A percentile compares a stretch with the other conserved stretches of the same genome.
Conservation (phyloP, 75 land plant species). For the Pinus tabuliformis region DNA sequence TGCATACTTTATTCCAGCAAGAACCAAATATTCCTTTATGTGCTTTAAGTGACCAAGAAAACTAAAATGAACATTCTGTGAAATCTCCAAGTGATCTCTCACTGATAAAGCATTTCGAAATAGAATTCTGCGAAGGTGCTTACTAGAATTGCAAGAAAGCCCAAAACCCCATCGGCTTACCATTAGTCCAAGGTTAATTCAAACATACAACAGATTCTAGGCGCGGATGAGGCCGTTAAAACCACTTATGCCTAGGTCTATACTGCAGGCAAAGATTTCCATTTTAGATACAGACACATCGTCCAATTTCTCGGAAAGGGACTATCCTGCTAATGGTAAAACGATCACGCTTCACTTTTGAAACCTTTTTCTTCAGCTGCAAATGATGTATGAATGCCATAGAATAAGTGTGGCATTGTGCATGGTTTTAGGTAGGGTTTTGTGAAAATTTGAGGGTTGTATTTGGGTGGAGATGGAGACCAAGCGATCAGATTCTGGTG, state of each 20-base stretch:
- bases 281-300: background rate
- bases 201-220: background rate
- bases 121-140: background rate
- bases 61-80: constrained; percentile 19
- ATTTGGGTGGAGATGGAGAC: too few species aligned
- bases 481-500: too few species aligned
- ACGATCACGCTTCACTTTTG: background rate
- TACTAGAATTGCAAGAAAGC: background rate
- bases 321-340: background rate
- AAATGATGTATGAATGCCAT: too few species aligned
- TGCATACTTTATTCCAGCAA: background rate
- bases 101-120: constrained; percentile 33
- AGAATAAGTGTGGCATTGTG: too few species aligned
- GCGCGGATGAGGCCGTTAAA: background rate
- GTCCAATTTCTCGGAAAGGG: background rate
- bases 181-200: constrained; percentile 29
- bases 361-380: too few species aligned
- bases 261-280: too few species aligned
- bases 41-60: constrained; percentile 40
- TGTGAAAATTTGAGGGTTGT: too few species aligned
- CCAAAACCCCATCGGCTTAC: background rate
- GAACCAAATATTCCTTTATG: background rate
- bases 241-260: background rate
- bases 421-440: too few species aligned
- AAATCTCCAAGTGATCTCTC: constrained; percentile 53